Evolutionary conservation across 1,139 yeast species (phyloP).

Genomic region (Pichia sp.): DNA sequence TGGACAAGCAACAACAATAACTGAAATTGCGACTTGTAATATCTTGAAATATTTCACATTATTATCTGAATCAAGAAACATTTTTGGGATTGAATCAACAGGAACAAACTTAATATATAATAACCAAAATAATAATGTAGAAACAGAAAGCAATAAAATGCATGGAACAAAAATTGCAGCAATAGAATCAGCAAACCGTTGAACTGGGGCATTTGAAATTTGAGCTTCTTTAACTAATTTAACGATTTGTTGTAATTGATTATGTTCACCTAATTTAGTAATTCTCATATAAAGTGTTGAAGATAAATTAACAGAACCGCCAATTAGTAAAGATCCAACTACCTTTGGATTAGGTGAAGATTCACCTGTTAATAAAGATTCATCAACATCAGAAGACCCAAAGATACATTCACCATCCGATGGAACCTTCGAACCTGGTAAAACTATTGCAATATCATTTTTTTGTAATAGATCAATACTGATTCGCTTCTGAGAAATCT

Average conservation of each 20-base stretch:
- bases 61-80: slow-evolving; percentile 51
- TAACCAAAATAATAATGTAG: slow-evolving; percentile 71
- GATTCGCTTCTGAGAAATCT: slow-evolving; percentile 32
- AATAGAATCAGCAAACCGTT: slow-evolving; percentile 75
- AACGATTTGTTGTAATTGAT: slow-evolving; percentile 84
- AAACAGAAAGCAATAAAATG: slow-evolving; percentile 52
- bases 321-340: slow-evolving; percentile 61
- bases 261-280: slow-evolving; percentile 67
- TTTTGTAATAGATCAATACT: slow-evolving; percentile 71
- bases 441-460: slow-evolving; percentile 67
- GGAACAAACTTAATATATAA: slow-evolving; percentile 28
- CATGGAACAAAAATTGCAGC: slow-evolving; percentile 85
- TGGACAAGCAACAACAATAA: slow-evolving; percentile 95
- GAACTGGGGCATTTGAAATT: slow-evolving; percentile 82
- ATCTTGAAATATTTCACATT: slow-evolving; percentile 45
- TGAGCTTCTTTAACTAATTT: slow-evolving; percentile 85
- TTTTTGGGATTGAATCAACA: slow-evolving; percentile 40
- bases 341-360: slow-evolving; percentile 63
- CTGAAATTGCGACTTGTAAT: slow-evolving; percentile 81
- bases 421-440: slow-evolving; percentile 85
- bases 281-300: slow-evolving; percentile 68
- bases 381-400: slow-evolving; percentile 82
- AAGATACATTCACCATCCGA: slow-evolving; percentile 79
- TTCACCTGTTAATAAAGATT: slow-evolving; percentile 88
- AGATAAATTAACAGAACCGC: slow-evolving; percentile 85